Base-by-base conservation (phyloP, 352 stramenopile genomes). In the Pythium periplocum region DNA sequence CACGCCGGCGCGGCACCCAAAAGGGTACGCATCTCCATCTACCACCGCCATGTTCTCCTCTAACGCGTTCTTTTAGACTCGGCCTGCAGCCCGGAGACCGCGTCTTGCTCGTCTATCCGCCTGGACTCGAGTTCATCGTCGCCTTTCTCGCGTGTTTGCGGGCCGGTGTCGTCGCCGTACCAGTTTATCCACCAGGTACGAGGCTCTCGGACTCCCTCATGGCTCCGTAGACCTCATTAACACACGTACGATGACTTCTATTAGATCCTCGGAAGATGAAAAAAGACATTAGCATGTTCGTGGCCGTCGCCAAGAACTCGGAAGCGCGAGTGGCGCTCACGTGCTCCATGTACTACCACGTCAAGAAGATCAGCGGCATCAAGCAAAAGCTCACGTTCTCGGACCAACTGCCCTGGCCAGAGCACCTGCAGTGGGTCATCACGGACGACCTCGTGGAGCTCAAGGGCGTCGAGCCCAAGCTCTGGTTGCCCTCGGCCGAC, bases 81-180 rank as follows among this genome's bases (percentile, higher is more conserved):
- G 75, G 73, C 1, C 45, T 93, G 10, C 71, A 82, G 44, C 57
- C 68, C 26, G 90, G 83, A 7, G 81, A 95, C 43, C 82, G 78
- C 37, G 90, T 97, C 17, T 65, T 99, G 38, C 78, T 99, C 30
- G 96, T 99, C 33, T 99, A 98, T 63, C 94, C 96, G 33, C 98
- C 98, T 6, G 96, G 86, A 0, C 76, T 99, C 7, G 93, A 99
- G 50, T 99, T 99, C 59, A 98, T 99, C 33, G 72, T 99, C 32
- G 78, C 94, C 2, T 99, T 99, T 60, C 59, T 99, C 9, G 96
- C 93, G 1, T 99, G 97, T 67, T 61, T 99, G 30, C 90, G 87
- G 17, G 87, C 87, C 10, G 90, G 91, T 35, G 68, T 98, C 12
- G 85, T 99, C 5, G 94, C 95, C 0, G 96, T 99, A 2, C 96